phyloP scores from a whole-genome alignment of 2,329 filamentous ascomycete species.

The Thielaviopsis punctulata region DNA sequence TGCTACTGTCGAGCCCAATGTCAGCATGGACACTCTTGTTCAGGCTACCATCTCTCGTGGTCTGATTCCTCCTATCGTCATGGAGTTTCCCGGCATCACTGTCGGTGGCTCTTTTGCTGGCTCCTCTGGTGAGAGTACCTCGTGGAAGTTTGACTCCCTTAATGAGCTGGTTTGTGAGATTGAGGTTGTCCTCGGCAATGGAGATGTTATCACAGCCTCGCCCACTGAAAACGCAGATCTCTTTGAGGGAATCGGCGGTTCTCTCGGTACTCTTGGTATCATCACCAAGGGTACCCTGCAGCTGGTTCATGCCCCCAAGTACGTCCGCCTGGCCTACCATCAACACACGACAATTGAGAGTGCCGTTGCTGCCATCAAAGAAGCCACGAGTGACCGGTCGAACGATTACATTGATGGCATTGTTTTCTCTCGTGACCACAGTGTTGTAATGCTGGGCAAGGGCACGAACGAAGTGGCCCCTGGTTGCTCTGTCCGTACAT shows the following conservation, averaged over 20 bases:
- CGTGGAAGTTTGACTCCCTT: conserved; percentile 49
- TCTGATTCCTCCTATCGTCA: conserved; percentile 47
- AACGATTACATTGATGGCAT: conserved; percentile 56
- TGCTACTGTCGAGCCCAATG: conserved; percentile 53
- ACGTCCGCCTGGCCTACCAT: conserved; percentile 41
- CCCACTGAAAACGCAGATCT: conserved; percentile 33
- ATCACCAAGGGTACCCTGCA: conserved; percentile 45
- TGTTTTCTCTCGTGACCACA: conserved; percentile 35
- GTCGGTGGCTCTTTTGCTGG: conserved; percentile 51
- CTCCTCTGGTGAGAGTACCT: conserved; percentile 50
- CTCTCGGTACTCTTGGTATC: conserved; percentile 50
- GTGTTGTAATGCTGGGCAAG: conserved; percentile 43
- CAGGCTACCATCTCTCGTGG: conserved; percentile 36
- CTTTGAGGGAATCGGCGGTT: conserved; percentile 47
- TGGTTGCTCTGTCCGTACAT: conserved; percentile 23
- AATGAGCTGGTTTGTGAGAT: conserved; percentile 42
- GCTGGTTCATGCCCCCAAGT: conserved; percentile 35
- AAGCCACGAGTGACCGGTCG: conserved; percentile 21
- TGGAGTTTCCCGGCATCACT: conserved; percentile 59
- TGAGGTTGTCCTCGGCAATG: conserved; percentile 48
- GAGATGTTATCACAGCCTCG: conserved; percentile 37
- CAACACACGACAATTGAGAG: conserved; percentile 24
- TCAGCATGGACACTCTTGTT: conserved; percentile 48
- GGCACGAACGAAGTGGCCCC: conserved; percentile 31
- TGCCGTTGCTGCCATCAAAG: conserved; percentile 26